phyloP scores from a whole-genome alignment of 148 eudicot species.

The Silene latifolia region DNA sequence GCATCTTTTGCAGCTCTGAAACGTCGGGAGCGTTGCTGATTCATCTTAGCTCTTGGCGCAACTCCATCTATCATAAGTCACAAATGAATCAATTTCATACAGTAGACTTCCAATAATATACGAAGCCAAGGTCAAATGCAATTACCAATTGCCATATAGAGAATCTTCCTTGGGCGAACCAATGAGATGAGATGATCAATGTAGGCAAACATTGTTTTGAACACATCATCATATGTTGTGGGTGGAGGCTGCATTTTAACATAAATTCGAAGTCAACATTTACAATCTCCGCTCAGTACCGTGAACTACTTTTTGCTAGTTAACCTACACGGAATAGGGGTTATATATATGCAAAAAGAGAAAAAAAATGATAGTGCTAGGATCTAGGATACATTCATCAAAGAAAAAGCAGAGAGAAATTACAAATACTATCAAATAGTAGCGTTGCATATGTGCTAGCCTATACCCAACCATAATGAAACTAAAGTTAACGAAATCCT shows the following conservation, averaged over 20 bases:
- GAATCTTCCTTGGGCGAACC: constrained; percentile 94
- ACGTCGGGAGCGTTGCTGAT: constrained; percentile 95
- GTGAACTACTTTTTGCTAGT: background rate
- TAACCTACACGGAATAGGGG: background rate
- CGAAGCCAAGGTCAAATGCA: constrained; percentile 5
- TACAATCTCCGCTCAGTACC: background rate
- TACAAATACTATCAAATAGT: background rate
- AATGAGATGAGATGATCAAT: constrained; percentile 82
- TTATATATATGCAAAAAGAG: background rate
- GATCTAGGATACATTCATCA: background rate
- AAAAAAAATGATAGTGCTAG: background rate
- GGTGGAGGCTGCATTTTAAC: constrained; percentile 76
- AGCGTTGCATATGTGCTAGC: background rate
- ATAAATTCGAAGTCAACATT: constrained; percentile 9
- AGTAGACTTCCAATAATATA: background rate
- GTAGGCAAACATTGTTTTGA: constrained; percentile 82
- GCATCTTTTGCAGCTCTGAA: constrained; percentile 99
- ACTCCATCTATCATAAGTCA: constrained; percentile 69
- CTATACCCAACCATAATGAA: background rate
- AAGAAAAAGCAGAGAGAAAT: background rate
- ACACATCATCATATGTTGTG: constrained; percentile 81
- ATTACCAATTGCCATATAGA: constrained; percentile 95
- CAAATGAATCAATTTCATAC: background rate
- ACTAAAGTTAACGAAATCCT: background rate
- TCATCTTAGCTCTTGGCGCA: constrained; percentile 99